Percentiles rank a stretch among this genome's conserved stretches.
Evolutionary conservation across 108 stramenopile species (phyloP).

Genomic region (Nannochloropsis granulata): DNA sequence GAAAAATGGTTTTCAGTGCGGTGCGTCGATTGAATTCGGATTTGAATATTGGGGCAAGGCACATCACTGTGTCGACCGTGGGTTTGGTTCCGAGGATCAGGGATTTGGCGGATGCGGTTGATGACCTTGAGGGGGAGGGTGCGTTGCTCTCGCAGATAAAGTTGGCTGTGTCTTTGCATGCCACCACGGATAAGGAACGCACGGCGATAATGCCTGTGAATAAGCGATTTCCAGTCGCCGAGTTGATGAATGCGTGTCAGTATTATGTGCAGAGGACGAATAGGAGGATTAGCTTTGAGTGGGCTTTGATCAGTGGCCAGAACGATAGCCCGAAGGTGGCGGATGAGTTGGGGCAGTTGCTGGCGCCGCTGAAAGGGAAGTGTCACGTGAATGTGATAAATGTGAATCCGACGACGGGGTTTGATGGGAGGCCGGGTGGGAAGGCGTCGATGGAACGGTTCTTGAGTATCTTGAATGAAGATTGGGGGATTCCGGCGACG

Average conservation of each 20-base stretch:
- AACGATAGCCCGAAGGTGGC: slow-evolving; percentile 57
- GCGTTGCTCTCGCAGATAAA: slow-evolving; percentile 34
- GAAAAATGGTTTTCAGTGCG: slow-evolving; percentile 68
- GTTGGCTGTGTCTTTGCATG: slow-evolving; percentile 75
- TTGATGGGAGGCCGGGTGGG: slow-evolving; percentile 46
- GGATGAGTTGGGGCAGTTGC: slow-evolving; percentile 25
- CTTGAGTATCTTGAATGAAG: slow-evolving; percentile 29
- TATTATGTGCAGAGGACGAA: slow-evolving; percentile 59
- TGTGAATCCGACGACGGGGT: slow-evolving; percentile 80
- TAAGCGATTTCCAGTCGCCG: slow-evolving; percentile 58
- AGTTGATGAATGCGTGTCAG: slow-evolving; percentile 59
- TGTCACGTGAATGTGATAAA: slow-evolving; percentile 90
- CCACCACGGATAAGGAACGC: slow-evolving; percentile 69
- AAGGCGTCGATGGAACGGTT: slow-evolving; percentile 49
- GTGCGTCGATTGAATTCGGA: slow-evolving; percentile 64
- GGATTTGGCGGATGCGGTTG: slow-evolving; percentile 46
- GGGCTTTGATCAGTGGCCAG: slow-evolving; percentile 79
- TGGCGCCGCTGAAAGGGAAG: slow-evolving; percentile 27
- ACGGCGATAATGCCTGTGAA: slow-evolving; percentile 73
- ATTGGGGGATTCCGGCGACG: slow-evolving; percentile 30
- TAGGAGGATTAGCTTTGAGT: slow-evolving; percentile 77
- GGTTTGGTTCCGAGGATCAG: slow-evolving; percentile 37
- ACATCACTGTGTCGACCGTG: slow-evolving; percentile 83
- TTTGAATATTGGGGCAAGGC: slow-evolving; percentile 76
- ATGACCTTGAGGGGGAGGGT: background rate